phyloP scores from a whole-genome alignment of 805 yeast genomes.

The Zygosaccharomyces bailii region DNA sequence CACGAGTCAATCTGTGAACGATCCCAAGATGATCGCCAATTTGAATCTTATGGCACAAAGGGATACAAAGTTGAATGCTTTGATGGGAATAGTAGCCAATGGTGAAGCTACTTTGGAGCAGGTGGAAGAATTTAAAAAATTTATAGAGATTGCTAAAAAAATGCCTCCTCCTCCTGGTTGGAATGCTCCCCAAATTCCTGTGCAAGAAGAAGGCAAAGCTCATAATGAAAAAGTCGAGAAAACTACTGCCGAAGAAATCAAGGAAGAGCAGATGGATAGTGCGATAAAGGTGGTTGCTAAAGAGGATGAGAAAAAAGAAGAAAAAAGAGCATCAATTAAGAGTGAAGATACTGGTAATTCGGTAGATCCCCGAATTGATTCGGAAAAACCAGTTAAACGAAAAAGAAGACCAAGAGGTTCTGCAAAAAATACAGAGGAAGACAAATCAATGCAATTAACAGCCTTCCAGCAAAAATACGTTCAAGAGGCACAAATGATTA shows the following conservation, averaged over 20 bases:
- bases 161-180: slow-evolving; percentile 56
- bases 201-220: slow-evolving; percentile 1
- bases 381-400: slow-evolving; percentile 12
- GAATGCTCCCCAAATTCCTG: slow-evolving; percentile 22
- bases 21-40: slow-evolving; percentile 79
- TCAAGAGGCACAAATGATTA: slow-evolving; percentile 66
- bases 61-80: slow-evolving; percentile 59
- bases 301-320: slow-evolving; percentile 15
- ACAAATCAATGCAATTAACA: slow-evolving; percentile 53
- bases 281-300: slow-evolving; percentile 10
- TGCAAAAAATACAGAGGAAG: slow-evolving; percentile 33
- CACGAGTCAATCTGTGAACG: slow-evolving; percentile 46
- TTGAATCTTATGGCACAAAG: slow-evolving; percentile 76
- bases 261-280: slow-evolving; percentile 14
- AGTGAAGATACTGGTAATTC: slow-evolving; percentile 14
- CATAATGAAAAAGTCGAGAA: slow-evolving; percentile 4
- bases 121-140: slow-evolving; percentile 73
- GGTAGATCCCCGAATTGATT: slow-evolving; percentile 18
- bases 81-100: slow-evolving; percentile 84
- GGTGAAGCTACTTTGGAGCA: slow-evolving; percentile 73
- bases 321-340: slow-evolving; percentile 7
- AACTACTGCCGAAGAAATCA: slow-evolving; percentile 4
- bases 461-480: slow-evolving; percentile 74
- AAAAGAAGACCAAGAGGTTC: slow-evolving; percentile 11
- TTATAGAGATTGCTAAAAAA: slow-evolving; percentile 71